Base-by-base conservation (phyloP, 768 basidiomycete genomes). In the Suillus lakei region DNA sequence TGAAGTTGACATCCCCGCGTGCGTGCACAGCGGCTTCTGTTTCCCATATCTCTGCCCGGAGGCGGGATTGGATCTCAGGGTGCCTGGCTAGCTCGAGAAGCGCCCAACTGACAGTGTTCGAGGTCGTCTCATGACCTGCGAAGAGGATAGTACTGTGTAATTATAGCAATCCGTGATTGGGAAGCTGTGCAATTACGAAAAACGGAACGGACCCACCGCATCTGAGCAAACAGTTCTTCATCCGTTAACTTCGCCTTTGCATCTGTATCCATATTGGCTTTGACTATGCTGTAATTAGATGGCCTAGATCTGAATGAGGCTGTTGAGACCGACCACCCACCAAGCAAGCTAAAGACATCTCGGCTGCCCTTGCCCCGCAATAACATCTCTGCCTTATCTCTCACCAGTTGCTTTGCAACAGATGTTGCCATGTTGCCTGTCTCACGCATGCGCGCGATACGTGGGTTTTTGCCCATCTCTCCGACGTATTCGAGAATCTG, bases 71-170 rank as follows among this genome's bases (percentile, higher is more conserved):
- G 3, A 87, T 74, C 23, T 86, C 79, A 0, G 84, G 87, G 66
- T 87, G 77, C 46, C 79, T 82, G 4, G 88, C 84, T 5, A 95
- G 81, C 68, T 89, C 87, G 62, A 88, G 79, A 9, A 93, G 75
- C 8, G 85, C 81, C 88, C 89, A 93, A 62, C 82, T 81, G 36
- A 89, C 61, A 2, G 84, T 80, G 43, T 82, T 86, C 4, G 89
- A 83, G 59, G 85, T 87, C 4, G 89, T 90, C 72, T 89, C 90
- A 71, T 91, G 85, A 1, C 83, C 83, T 46, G 83, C 83, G 13
- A 85, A 68, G 13, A 84, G 68, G 13, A 85, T 81, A 28, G 82
- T 83, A 21, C 83, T 84, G n/a, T 10, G 30, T 38, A 30, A 44
- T 26, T 2, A 7, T 7, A 9, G 6, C n/a, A 60, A 32, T 60